A percentile compares a stretch with the other conserved stretches of the same genome.
phyloP scores from a whole-genome alignment of 2,329 filamentous ascomycete genomes.

The Leptodontidium sp. region DNA sequence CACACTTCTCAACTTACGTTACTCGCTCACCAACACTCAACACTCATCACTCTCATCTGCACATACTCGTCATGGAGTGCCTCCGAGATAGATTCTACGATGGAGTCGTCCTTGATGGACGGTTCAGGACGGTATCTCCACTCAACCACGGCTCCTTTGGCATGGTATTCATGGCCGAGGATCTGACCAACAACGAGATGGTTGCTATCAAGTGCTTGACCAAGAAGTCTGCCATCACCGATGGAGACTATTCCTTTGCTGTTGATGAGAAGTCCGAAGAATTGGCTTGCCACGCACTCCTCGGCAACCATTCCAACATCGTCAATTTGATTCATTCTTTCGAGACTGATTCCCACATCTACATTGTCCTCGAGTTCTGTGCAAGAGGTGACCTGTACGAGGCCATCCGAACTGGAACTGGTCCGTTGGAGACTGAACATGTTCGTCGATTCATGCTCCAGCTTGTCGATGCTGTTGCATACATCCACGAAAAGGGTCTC shows the following conservation, averaged over 20 bases:
- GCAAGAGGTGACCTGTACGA: conserved; percentile 96
- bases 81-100: conserved; percentile 82
- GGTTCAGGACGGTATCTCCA: conserved; percentile 89
- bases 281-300: conserved; percentile 78
- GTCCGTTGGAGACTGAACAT: conserved; percentile 93
- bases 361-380: conserved; percentile 95
- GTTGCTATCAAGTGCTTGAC: conserved; percentile 98
- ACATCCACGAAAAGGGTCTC: conserved; percentile 89
- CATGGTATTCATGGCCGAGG: conserved; percentile 94
- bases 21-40: conserved; percentile 25
- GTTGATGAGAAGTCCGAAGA: conserved; percentile 87
- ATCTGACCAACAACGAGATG: conserved; percentile 76
- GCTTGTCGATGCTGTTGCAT: conserved; percentile 86
- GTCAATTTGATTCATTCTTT: conserved; percentile 93
- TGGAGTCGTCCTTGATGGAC: conserved; percentile 84
- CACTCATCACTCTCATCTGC: conserved; percentile 25
- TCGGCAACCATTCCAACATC: conserved; percentile 86
- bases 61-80: conserved; percentile 72
- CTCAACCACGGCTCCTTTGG: conserved; percentile 99
- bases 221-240: conserved; percentile 74
- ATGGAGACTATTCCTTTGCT: conserved; percentile 64
- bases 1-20: conserved; percentile 18
- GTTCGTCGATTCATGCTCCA: conserved; percentile 98
- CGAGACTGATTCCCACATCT: conserved; percentile 89
- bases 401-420: conserved; percentile 88